phyloP scores from a whole-genome alignment of 2,329 filamentous ascomycete species.

The Nemania diffusa region DNA sequence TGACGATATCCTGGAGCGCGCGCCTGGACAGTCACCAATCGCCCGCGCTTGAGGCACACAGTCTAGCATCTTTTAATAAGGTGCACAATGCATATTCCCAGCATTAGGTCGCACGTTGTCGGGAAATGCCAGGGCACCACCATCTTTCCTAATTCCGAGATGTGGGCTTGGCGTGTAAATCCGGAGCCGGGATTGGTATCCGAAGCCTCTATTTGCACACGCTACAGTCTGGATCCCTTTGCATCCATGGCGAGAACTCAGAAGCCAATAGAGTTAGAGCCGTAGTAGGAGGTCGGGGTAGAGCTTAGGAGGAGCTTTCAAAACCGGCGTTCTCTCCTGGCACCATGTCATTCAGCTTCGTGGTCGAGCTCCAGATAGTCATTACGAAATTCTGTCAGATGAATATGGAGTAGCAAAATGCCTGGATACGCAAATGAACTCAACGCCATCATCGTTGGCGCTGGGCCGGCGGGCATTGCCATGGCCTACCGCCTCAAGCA shows the following conservation, averaged over 20 bases:
- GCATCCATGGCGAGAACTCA: neutral
- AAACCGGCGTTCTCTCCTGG: neutral
- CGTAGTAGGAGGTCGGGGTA: neutral
- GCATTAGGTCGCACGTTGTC: neutral
- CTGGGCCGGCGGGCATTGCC: conserved; percentile 37
- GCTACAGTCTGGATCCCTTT: no score
- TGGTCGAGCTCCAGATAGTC: neutral
- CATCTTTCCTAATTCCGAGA: neutral
- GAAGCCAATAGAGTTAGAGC: neutral
- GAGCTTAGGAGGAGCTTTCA: neutral
- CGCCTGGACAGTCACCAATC: neutral
- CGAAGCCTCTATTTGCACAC: neutral
- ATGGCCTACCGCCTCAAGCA: conserved; percentile 33
- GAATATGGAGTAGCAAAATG: neutral
- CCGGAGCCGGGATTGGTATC: neutral
- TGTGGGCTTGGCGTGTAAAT: neutral
- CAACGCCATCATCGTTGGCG: conserved; percentile 40
- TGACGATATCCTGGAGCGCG: neutral
- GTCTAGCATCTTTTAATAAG: neutral
- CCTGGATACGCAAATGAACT: neutral
- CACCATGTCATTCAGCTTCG: no score
- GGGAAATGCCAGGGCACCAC: neutral
- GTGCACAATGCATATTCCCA: neutral
- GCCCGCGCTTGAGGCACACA: neutral
- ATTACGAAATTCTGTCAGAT: neutral